A percentile compares a stretch with the other conserved stretches of the same genome.
These are phyloP conservation scores for Axilococcus clingmanii DNA, from an alignment of 139 green algal genomes.

Conservation along the genomic window DNA sequence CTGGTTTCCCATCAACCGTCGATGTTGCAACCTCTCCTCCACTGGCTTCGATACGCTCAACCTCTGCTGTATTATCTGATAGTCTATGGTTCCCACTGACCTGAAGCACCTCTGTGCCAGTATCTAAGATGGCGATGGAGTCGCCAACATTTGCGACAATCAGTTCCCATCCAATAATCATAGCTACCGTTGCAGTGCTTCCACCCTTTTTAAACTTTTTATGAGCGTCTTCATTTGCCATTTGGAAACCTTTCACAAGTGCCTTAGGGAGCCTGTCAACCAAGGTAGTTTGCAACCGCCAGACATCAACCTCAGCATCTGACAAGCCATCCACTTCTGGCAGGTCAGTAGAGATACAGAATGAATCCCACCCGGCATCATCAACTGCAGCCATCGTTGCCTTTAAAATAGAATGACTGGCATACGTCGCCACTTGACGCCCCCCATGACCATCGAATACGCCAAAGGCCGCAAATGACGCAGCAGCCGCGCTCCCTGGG, in stretches of 20 bases:
- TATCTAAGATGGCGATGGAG: constrained; percentile 50
- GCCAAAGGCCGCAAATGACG: constrained; percentile 26
- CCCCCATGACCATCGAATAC: constrained; percentile 63
- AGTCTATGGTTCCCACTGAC: constrained; percentile 59
- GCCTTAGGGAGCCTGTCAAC: constrained; percentile 4
- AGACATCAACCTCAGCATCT: constrained; percentile 15
- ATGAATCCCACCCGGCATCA: not conserved
- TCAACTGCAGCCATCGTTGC: constrained; percentile 31
- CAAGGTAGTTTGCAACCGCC: constrained; percentile 15
- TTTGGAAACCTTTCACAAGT: constrained; percentile 12
- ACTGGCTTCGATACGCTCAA: constrained; percentile 36
- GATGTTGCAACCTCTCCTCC: constrained; percentile 39
- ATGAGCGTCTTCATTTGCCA: constrained; percentile 6
- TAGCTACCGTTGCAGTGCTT: constrained; percentile 71
- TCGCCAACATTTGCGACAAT: constrained; percentile 56
- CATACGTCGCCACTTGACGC: constrained; percentile 37
- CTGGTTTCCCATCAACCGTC: constrained; percentile 12
- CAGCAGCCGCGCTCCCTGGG: not conserved
- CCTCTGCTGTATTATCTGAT: constrained; percentile 57
- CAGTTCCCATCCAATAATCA: constrained; percentile 46
- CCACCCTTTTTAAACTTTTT: constrained; percentile 28
- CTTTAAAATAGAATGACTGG: constrained; percentile 43
- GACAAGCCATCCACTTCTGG: constrained; percentile 3
- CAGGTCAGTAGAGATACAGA: not conserved
- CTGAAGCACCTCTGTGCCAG: constrained; percentile 54